phyloP scores from a whole-genome alignment of 2,329 filamentous ascomycete genomes.

The Drechslera avenae region DNA sequence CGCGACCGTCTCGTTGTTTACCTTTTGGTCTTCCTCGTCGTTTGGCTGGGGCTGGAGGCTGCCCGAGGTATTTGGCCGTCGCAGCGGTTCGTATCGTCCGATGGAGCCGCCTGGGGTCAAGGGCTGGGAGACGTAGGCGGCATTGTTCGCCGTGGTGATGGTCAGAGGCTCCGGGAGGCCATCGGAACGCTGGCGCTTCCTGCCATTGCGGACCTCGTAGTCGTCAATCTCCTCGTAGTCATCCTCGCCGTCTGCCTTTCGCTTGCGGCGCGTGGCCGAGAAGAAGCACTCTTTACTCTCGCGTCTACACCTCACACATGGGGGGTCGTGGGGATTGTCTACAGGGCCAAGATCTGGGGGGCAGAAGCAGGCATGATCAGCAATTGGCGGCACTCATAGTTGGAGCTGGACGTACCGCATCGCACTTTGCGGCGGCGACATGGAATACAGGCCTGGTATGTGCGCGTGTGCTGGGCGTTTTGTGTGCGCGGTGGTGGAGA shows the following conservation, averaged over 20 bases:
- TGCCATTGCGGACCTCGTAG: constrained; percentile 73
- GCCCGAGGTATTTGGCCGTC: constrained; percentile 58
- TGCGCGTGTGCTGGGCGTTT: constrained; percentile 42
- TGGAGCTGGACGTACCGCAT: constrained; percentile 52
- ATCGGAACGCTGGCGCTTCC: constrained; percentile 66
- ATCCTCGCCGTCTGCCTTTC: constrained; percentile 66
- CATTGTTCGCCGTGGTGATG: constrained; percentile 22
- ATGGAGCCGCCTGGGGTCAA: constrained; percentile 69
- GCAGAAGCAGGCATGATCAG: constrained; percentile 41
- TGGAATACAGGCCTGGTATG: constrained; percentile 57
- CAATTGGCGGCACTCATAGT: constrained; percentile 10
- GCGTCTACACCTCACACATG: constrained; percentile 89
- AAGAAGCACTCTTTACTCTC: constrained; percentile 98
- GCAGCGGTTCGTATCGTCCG: constrained; percentile 69
- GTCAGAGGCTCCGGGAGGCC: constrained; percentile 47
- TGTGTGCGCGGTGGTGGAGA: constrained; percentile 27
- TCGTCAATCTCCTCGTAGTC: constrained; percentile 57
- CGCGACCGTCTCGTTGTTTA: constrained; percentile 64
- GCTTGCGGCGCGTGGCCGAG: constrained; percentile 90
- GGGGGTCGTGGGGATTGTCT: constrained; percentile 91
- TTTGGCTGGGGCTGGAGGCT: constrained; percentile 28
- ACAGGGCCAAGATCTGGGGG: constrained; percentile 58
- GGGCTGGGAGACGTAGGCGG: constrained; percentile 54
- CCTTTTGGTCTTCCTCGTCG: constrained; percentile 61
- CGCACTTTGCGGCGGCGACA: constrained; percentile 63